Conservation (phyloP, 2,329 filamentous ascomycete genomes). For the Aaosphaeria pasadenensis region DNA sequence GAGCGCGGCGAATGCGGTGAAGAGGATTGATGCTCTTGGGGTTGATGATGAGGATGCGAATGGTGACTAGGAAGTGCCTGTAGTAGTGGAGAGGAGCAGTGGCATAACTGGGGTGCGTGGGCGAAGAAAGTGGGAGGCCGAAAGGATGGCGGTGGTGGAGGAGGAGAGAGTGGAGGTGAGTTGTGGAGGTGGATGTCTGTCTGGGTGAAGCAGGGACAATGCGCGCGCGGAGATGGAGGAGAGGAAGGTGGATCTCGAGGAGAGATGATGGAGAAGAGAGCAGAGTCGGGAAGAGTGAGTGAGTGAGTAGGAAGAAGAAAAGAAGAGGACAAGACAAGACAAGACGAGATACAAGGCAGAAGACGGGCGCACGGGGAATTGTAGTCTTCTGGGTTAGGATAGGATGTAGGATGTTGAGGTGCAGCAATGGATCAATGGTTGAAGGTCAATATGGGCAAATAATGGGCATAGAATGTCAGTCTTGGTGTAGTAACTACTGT, state of each 20-base stretch:
- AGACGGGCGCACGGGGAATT: neutral
- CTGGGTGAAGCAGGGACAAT: slow-evolving; percentile 8
- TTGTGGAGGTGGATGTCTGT: no score
- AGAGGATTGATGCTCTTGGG: no score
- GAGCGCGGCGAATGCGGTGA: no score
- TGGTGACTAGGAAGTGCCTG: no score
- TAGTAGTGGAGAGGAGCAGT: no score
- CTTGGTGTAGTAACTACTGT: no score
- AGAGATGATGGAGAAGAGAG: neutral
- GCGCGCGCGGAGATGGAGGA: slow-evolving; percentile 16
- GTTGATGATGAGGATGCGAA: no score
- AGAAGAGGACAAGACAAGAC: neutral
- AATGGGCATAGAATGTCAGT: no score
- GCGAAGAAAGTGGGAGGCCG: slow-evolving; percentile 4
- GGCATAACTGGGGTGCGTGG: neutral
- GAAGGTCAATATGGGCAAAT: no score
- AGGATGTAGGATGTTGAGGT: neutral
- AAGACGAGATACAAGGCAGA: neutral
- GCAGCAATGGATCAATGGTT: neutral
- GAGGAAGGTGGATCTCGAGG: neutral
- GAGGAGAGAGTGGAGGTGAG: no score
- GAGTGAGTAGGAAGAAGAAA: neutral
- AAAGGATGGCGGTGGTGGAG: slow-evolving; percentile 10
- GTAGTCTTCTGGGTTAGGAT: neutral
- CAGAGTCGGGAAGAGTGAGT: neutral